Conservation (phyloP, 2,329 filamentous ascomycete genomes). For the Diaporthe destruens region DNA sequence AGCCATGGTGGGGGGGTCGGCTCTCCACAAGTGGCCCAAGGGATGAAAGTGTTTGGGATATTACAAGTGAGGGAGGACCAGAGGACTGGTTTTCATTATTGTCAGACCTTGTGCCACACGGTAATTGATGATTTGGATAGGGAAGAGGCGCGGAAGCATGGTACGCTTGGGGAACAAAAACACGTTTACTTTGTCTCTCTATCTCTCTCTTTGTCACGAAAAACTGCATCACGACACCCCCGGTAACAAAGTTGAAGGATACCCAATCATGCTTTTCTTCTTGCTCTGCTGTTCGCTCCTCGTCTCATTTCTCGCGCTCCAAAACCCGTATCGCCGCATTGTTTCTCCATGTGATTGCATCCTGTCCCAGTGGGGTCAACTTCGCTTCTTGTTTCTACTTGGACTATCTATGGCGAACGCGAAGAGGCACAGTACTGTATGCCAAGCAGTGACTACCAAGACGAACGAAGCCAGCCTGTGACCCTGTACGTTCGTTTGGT, state of each 20-base stretch:
- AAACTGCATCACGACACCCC: conserved; percentile 40
- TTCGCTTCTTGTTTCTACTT: conserved; percentile 41
- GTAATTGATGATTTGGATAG: conserved; percentile 27
- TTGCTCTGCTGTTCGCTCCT: not conserved
- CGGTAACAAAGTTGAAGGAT: conserved; percentile 43
- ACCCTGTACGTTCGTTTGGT: not conserved
- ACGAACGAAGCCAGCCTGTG: conserved; percentile 6
- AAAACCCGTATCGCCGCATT: not conserved
- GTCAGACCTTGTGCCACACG: conserved; percentile 34
- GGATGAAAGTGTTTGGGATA: not conserved
- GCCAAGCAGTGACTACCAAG: conserved; percentile 1
- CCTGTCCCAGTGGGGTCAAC: not conserved
- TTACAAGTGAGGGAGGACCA: conserved; percentile 29
- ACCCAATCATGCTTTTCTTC: conserved; percentile 37
- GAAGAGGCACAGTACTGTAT: conserved; percentile 13
- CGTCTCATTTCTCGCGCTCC: conserved; percentile 8
- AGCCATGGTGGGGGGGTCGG: not conserved
- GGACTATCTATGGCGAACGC: conserved; percentile 14
- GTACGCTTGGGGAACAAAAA: conserved; percentile 1
- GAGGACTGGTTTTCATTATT: conserved; percentile 30
- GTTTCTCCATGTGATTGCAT: not conserved
- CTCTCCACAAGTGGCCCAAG: not conserved
- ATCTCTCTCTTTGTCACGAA: conserved; percentile 4
- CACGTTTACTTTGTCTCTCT: conserved; percentile 18
- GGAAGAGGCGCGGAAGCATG: conserved; percentile 14